phyloP scores from a whole-genome alignment of 1,284 basidiomycete species.

The Kalmanozyma brasiliensis region DNA sequence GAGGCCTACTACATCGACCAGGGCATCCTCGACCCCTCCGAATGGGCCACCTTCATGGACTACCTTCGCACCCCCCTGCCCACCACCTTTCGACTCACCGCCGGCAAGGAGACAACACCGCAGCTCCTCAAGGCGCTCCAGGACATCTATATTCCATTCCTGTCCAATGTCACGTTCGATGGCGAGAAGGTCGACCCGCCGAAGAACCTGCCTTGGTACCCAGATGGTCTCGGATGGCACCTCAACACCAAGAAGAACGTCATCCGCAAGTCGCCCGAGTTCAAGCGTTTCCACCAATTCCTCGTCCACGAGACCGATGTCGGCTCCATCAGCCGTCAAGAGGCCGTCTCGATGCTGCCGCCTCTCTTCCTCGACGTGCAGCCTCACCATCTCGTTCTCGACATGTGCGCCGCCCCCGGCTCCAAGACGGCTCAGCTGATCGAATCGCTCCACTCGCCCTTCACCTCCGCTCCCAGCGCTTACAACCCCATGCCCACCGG shows the following conservation, averaged over 20 bases:
- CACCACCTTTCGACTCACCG: conserved; percentile 90
- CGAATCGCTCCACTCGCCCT: conserved; percentile 79
- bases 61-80: conserved; percentile 81
- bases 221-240: conserved; percentile 92
- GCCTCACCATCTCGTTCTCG: conserved; percentile 72
- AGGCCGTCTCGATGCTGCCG: conserved; percentile 98
- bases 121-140: conserved; percentile 63
- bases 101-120: conserved; percentile 60
- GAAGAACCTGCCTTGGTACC: conserved; percentile 89
- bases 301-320: conserved; percentile 98
- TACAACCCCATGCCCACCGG: conserved; percentile 71
- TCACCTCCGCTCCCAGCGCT: conserved; percentile 54
- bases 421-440: conserved; percentile 95
- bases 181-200: conserved; percentile 78
- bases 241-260: conserved; percentile 90
- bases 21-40: conserved; percentile 68
- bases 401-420: conserved; percentile 99
- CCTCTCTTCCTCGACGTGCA: conserved; percentile 94
- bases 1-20: conserved; percentile 67
- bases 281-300: conserved; percentile 95
- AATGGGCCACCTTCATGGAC: conserved; percentile 83
- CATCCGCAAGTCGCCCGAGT: conserved; percentile 88
- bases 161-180: conserved; percentile 82
- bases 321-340: conserved; percentile 94
- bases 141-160: conserved; percentile 77